Percentiles rank a stretch among this genome's conserved stretches.
phyloP scores from a whole-genome alignment of 495 filamentous ascomycete species.

The Lasiosphaeris hirsuta region DNA sequence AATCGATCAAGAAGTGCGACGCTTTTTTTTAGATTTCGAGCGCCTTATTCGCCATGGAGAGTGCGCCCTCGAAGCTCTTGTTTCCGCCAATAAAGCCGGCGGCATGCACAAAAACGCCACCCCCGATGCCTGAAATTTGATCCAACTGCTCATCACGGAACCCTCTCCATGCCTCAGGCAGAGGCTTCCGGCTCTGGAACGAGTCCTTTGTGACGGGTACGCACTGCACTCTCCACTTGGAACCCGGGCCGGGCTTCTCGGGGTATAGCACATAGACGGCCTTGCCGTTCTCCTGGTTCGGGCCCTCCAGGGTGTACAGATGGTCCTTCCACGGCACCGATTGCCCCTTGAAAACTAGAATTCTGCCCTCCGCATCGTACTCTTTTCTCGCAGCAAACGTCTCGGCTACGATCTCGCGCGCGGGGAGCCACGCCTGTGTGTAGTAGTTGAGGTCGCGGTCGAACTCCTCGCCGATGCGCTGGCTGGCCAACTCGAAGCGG shows the following conservation, averaged over 20 bases:
- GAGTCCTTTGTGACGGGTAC: slow-evolving; percentile 76
- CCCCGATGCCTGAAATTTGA: slow-evolving; percentile 65
- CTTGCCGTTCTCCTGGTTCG: slow-evolving; percentile 47
- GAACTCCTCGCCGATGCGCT: slow-evolving; percentile 84
- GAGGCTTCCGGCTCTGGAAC: slow-evolving; percentile 83
- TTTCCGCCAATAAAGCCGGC: slow-evolving; percentile 96
- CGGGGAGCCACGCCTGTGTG: slow-evolving; percentile 78
- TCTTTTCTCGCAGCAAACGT: slow-evolving; percentile 64
- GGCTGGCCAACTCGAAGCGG: slow-evolving; percentile 70
- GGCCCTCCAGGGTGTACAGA: slow-evolving; percentile 79
- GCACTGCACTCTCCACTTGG: slow-evolving; percentile 90
- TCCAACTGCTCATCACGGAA: slow-evolving; percentile 81
- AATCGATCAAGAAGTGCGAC: neutral
- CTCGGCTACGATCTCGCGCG: slow-evolving; percentile 67
- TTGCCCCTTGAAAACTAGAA: slow-evolving; percentile 72
- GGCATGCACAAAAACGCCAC: slow-evolving; percentile 89
- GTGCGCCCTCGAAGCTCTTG: slow-evolving; percentile 82
- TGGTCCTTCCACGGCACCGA: slow-evolving; percentile 94
- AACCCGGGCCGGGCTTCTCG: slow-evolving; percentile 63
- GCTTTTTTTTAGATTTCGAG: slow-evolving; percentile 22
- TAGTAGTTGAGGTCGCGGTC: slow-evolving; percentile 69
- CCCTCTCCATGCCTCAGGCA: slow-evolving; percentile 90
- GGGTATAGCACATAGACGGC: slow-evolving; percentile 94
- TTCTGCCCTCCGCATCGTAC: slow-evolving; percentile 67
- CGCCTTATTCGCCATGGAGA: slow-evolving; percentile 79